A percentile compares a stretch with the other conserved stretches of the same genome.
phyloP scores from a whole-genome alignment of 169 alveolate species.

The Blepharisma undulans region DNA sequence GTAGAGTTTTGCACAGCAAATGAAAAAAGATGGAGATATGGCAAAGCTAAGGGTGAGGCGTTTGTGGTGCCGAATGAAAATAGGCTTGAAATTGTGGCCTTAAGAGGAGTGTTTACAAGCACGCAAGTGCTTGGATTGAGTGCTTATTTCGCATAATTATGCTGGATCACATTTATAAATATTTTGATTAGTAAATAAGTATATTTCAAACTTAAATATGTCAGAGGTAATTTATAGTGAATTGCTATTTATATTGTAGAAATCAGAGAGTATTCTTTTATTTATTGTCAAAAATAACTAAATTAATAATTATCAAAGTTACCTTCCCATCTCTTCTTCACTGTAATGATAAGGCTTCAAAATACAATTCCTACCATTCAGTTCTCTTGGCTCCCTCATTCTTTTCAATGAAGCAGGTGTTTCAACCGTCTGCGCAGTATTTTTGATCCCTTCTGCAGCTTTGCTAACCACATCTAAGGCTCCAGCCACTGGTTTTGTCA shows the following conservation, averaged over 20 bases:
- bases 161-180: too few relatives aligned
- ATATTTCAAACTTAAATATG: too few relatives aligned
- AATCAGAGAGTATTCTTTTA: too few relatives aligned
- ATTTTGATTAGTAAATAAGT: too few relatives aligned
- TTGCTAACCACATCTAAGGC: conserved; percentile 78
- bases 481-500: conserved; percentile 87
- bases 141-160: neutral
- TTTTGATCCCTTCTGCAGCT: conserved; percentile 86
- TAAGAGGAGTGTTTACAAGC: neutral
- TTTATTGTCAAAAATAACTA: too few relatives aligned
- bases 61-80: neutral
- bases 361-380: conserved; percentile 50
- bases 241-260: too few relatives aligned
- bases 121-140: neutral
- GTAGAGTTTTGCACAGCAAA: neutral
- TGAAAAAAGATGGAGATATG: neutral
- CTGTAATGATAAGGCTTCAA: conserved; percentile 28
- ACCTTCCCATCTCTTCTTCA: neutral
- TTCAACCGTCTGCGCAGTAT: conserved; percentile 50
- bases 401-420: conserved; percentile 51
- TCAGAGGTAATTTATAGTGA: too few relatives aligned
- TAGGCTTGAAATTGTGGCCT: neutral
- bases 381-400: conserved; percentile 73
- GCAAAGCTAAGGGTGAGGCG: neutral
- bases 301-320: too few relatives aligned